Evolutionary conservation across 306 rosid genomes (phyloP).

Genomic region (Carpinus fangiana): DNA sequence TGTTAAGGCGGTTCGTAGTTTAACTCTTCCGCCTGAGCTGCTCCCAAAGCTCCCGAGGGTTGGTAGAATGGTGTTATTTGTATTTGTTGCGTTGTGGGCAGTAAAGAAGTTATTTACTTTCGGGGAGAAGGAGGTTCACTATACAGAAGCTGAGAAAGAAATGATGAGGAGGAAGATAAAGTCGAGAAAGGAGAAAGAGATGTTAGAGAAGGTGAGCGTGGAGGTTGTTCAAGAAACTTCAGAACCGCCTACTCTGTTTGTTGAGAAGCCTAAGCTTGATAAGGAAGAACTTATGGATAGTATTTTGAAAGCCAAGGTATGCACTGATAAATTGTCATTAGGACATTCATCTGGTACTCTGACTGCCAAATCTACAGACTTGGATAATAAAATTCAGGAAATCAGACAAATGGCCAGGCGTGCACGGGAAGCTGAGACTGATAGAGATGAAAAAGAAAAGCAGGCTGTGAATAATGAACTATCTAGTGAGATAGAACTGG

Average conservation of each 20-base stretch:
- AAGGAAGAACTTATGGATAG: slow-evolving; percentile 59
- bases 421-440: slow-evolving; percentile 50
- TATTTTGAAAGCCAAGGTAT: slow-evolving; percentile 52
- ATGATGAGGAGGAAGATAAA: slow-evolving; percentile 89
- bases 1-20: slow-evolving; percentile 42
- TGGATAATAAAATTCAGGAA: slow-evolving; percentile 59
- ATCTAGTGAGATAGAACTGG: slow-evolving; percentile 29
- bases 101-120: slow-evolving; percentile 57
- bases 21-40: slow-evolving; percentile 43
- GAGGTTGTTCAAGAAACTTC: slow-evolving; percentile 57
- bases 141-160: slow-evolving; percentile 61
- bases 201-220: slow-evolving; percentile 46
- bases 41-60: slow-evolving; percentile 46
- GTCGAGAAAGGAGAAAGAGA: slow-evolving; percentile 71
- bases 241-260: slow-evolving; percentile 28
- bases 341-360: slow-evolving; percentile 30
- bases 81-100: slow-evolving; percentile 58
- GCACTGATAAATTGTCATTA: slow-evolving; percentile 34
- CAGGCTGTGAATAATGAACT: slow-evolving; percentile 30
- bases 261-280: slow-evolving; percentile 67
- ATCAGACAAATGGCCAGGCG: slow-evolving; percentile 62
- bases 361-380: slow-evolving; percentile 23
- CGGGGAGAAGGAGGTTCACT: slow-evolving; percentile 51
- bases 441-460: slow-evolving; percentile 31
- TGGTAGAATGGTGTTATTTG: slow-evolving; percentile 59